Base-by-base conservation (phyloP, 129 eudicot species). In the Logfia minima region DNA sequence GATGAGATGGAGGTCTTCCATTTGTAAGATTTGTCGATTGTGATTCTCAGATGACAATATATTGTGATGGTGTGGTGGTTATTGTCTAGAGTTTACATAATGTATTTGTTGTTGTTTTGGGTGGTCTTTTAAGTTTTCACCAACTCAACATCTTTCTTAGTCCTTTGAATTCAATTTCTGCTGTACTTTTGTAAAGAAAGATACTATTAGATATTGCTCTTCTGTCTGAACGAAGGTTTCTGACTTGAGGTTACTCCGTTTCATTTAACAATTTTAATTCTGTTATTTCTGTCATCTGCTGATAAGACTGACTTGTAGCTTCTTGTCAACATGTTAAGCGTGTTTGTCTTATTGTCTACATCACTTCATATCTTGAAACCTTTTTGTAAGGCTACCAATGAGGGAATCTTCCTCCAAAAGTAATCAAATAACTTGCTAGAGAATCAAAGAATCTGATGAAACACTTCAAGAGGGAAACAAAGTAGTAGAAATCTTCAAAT, bases 381-480 rank as follows among this genome's bases (percentile, higher is more conserved):
- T 79, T 8, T 80, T 29, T 68, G 41, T 68, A 17, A 75, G 84
- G 96, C 96, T 17, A 95, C 96, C 41, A 92, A 89, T 73, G 53
- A 91, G 77, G 89, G 77, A 95, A 95, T 80, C 92, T 95, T 62
- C 99, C 96, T 45, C 99, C 95, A 80, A 95, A 91, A 72, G 99
- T 95, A 32, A 86, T 95, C 62, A 95, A 89, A 82, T 96, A 85
- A 84, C 92, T 95, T 81, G 99, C 95, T 3, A 88, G 89, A 80
- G 99, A 92, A 79, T 83, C 89, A 78, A 95, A 95, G 86, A 95
- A 88, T 80, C 97, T 19, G 86, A 95, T 75, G 99, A 95, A 80
- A 87, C 92, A 41, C 97, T 97, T 62, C 99, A 97, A 2, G 99
- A 95, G 76, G 99, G 35, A 32, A 32, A 4, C 35, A 32, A 32